Conservation (phyloP, 139 green algal genomes). For the Ettlia oleoabundans region DNA sequence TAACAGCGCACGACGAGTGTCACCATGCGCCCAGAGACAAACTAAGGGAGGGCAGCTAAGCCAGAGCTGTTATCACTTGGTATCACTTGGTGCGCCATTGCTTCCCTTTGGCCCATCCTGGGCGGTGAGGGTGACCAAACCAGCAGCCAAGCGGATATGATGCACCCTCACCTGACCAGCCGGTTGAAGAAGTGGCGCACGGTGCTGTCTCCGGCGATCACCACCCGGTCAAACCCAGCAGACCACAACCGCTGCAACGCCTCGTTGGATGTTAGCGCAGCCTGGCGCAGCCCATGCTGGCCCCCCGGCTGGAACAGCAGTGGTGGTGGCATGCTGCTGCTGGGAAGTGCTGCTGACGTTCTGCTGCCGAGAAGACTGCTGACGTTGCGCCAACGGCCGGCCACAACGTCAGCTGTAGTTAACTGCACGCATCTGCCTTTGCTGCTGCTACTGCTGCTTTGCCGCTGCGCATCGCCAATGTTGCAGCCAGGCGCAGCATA, state of each 20-base stretch:
- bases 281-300: neutral
- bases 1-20: too few relatives aligned
- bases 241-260: neutral
- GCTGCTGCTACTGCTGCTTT: too few relatives aligned
- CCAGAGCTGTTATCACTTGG: too few relatives aligned
- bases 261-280: neutral
- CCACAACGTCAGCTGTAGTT: neutral
- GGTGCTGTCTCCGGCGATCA: slow-evolving; percentile 6
- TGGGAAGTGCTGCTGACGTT: too few relatives aligned
- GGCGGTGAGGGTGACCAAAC: too few relatives aligned
- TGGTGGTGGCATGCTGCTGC: neutral
- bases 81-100: too few relatives aligned
- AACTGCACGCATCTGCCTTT: neutral
- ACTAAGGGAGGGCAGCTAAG: too few relatives aligned
- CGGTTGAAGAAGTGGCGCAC: slow-evolving; percentile 23
- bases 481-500: neutral
- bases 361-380: too few relatives aligned
- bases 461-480: neutral
- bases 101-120: too few relatives aligned
- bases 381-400: neutral
- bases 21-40: too few relatives aligned
- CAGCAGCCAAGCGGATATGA: neutral
- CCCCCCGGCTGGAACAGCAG: slow-evolving; percentile 14
- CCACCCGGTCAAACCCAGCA: slow-evolving; percentile 1
- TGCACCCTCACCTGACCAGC: slow-evolving; percentile 9